Evolutionary conservation across 805 yeast species (phyloP), one percentile per base, ranked within the genome.

Genomic region (Saturnispora sanitii): DNA sequence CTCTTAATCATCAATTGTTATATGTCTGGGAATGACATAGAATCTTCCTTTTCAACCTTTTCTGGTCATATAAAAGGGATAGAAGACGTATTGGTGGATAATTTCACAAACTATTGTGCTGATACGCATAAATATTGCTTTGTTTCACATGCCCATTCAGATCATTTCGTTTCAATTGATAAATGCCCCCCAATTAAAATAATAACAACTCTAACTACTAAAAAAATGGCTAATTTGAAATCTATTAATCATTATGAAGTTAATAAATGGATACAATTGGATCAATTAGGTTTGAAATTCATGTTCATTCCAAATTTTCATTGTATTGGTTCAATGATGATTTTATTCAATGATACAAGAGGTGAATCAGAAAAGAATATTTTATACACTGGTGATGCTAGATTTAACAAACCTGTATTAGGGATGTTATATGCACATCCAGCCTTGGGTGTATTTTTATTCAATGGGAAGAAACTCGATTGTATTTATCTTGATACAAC

Each of bases 401-500:
- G 55, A 30, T 46, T 49, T 17, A 43, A 43, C 4, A 32, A 33
- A 16, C 18, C 38, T 2, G 39, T 48, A 6, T 26, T 46, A 3
- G 22, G 22, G 11, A 31, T 37, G 1, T 13, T 52, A 8, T 37
- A 40, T 26, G 27, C 27, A 18, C 41, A 42, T 25, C 26, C 27
- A 3, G 18, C 19, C 11, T 21, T 50, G n/a, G n/a, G 6, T 15
- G 33, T 4, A 40, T 45, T 4, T 48, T 25, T 20, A 33, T 41
- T 3, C 40, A 32, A 19, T 45, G 45, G 4, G 16, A 35, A 2
- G 31, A 17, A 16, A 19, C 15, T 51, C 3, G 38, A 44, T 25
- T 35, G 40, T 5, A 28, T 51, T 6, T 51, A 50, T 29, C 20
- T 51, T 20, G 55, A 51, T 33, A 49, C 54, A 3, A 50, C 51